Evolutionary conservation across 1,284 basidiomycete genomes (phyloP).

Genomic region (Tilletia horrida): DNA sequence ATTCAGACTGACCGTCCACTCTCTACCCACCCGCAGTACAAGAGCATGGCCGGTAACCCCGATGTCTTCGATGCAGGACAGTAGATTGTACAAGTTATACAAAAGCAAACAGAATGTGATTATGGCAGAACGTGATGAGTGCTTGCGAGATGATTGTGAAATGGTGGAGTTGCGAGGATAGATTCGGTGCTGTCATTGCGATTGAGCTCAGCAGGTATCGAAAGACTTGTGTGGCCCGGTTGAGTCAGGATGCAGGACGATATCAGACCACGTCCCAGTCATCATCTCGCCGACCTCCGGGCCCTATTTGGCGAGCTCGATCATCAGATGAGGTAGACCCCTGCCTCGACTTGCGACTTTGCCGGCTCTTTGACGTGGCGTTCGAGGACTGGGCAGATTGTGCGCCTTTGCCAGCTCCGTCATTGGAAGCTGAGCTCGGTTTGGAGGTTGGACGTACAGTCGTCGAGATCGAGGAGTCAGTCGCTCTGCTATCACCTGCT

Average conservation of each 20-base stretch:
- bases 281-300: slow-evolving; percentile 3
- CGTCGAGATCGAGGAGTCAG: not conserved
- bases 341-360: too few species aligned
- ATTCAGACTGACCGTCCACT: not conserved
- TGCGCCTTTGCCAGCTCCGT: not conserved
- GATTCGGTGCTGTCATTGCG: too few species aligned
- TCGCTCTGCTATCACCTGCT: not conserved
- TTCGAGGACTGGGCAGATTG: too few species aligned
- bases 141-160: not conserved
- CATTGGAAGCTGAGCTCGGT: not conserved
- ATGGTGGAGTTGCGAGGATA: too few species aligned
- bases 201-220: too few species aligned
- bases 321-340: too few species aligned
- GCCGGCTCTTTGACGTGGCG: too few species aligned
- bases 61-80: slow-evolving; percentile 38
- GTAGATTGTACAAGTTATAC: slow-evolving; percentile 15
- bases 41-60: slow-evolving; percentile 35
- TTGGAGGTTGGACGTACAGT: not conserved
- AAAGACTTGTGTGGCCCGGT: too few species aligned
- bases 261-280: slow-evolving; percentile 13
- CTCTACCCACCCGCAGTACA: slow-evolving; percentile 26
- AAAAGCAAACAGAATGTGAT: not conserved
- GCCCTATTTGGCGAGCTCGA: not conserved
- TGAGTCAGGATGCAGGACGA: not conserved
- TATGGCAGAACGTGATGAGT: not conserved